These are phyloP conservation scores for Cryptococcus wingfieldii DNA, from an alignment of 1,284 basidiomycete genomes.

Conservation along the genomic window DNA sequence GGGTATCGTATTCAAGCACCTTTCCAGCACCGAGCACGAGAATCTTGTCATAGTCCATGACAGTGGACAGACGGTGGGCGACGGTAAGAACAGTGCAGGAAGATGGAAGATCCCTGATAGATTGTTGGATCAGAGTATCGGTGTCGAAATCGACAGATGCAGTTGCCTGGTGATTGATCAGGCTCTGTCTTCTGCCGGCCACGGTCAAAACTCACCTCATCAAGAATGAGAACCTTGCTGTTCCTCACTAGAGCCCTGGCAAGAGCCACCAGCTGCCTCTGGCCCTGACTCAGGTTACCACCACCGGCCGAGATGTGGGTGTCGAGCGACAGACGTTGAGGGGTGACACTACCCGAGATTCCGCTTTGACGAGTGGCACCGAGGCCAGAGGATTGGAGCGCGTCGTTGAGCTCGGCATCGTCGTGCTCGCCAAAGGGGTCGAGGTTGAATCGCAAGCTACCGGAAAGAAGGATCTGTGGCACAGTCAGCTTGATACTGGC, in stretches of 20 bases:
- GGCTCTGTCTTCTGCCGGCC: background rate
- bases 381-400: conserved; percentile 52
- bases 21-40: conserved; percentile 54
- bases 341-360: conserved; percentile 28
- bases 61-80: conserved; percentile 52
- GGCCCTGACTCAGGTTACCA: conserved; percentile 64
- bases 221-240: conserved; percentile 55
- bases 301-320: conserved; percentile 51
- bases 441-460: conserved; percentile 73
- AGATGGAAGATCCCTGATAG: conserved; percentile 50
- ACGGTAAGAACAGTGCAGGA: conserved; percentile 49
- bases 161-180: conserved; percentile 35
- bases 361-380: conserved; percentile 21
- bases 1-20: conserved; percentile 57
- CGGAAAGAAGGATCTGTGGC: conserved; percentile 57
- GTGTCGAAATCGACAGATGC: conserved; percentile 50
- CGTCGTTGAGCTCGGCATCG: conserved; percentile 58
- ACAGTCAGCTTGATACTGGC: conserved; percentile 7
- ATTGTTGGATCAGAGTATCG: conserved; percentile 52
- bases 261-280: conserved; percentile 61
- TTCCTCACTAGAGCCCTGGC: conserved; percentile 55
- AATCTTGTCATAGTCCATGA: conserved; percentile 55
- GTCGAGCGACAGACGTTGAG: conserved; percentile 45
- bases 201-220: conserved; percentile 46
- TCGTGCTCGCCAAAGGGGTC: conserved; percentile 68